Evolutionary conservation across 225 moss, liverwort and hornwort genomes (phyloP).

Genomic region (Pleurozium schreberi): DNA sequence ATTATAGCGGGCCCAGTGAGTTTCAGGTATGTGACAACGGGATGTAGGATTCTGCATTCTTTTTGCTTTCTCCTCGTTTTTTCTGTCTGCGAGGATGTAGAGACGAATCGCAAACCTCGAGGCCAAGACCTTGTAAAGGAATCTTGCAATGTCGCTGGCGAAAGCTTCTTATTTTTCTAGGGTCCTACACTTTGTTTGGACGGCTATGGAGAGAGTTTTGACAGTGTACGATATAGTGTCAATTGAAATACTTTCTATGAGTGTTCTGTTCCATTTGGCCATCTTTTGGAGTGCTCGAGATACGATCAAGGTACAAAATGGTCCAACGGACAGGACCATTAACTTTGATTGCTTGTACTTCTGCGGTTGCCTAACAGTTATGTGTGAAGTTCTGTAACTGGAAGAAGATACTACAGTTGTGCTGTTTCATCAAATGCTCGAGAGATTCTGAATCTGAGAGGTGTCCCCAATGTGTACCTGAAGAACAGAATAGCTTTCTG

Average conservation of each 20-base stretch:
- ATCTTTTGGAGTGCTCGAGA: background rate
- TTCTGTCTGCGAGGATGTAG: background rate
- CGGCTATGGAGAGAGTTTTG: background rate
- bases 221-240: background rate
- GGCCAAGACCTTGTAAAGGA: background rate
- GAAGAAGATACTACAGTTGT: background rate
- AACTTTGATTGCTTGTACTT: background rate
- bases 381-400: background rate
- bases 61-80: background rate
- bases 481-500: background rate
- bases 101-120: background rate
- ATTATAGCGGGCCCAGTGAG: conserved; percentile 63
- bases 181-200: background rate
- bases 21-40: background rate
- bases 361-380: too few species aligned
- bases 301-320: background rate
- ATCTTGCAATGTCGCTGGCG: background rate
- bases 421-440: background rate
- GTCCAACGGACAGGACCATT: background rate
- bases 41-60: background rate
- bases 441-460: background rate
- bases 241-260: background rate
- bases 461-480: background rate
- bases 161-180: too few species aligned
- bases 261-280: background rate